Percentiles rank a stretch among this genome's conserved stretches.
phyloP scores from a whole-genome alignment of 164 flowering plant species.

The Liquidambar formosana region DNA sequence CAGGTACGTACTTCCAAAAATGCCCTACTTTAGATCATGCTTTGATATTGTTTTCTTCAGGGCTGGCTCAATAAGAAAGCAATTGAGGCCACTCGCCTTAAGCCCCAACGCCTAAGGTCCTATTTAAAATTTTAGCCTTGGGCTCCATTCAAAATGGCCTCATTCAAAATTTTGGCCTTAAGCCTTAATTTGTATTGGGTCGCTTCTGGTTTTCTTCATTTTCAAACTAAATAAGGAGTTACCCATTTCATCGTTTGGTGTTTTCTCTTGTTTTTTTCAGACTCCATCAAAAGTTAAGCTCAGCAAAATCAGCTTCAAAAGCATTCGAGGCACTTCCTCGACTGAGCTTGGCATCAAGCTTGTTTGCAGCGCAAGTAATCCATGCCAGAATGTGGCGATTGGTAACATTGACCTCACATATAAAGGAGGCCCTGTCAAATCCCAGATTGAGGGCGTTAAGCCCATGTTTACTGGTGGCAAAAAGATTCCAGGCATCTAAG shows the following conservation, averaged over 20 bases:
- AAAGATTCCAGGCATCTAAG: background rate
- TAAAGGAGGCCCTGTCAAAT: constrained; percentile 13
- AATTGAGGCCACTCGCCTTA: no score
- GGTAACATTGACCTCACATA: constrained; percentile 25
- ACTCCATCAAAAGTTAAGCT: constrained; percentile 10
- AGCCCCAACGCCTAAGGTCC: no score
- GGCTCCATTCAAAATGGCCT: no score
- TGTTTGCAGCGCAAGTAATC: constrained; percentile 22
- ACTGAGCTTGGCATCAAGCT: constrained; percentile 21
- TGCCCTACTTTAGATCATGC: no score
- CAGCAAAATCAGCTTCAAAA: constrained; percentile 20
- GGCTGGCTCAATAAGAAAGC: no score
- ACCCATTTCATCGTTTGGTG: no score
- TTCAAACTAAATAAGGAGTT: no score
- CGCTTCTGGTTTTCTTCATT: no score
- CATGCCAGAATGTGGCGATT: constrained; percentile 22
- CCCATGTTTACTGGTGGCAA: background rate
- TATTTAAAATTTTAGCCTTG: no score
- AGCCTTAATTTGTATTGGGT: no score
- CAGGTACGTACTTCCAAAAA: constrained; percentile 20
- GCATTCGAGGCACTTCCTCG: constrained; percentile 31
- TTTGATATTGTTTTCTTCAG: no score
- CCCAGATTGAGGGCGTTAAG: constrained; percentile 4
- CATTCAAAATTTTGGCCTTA: no score
- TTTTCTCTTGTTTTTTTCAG: background rate